A percentile compares a stretch with the other conserved stretches of the same genome.
Conservation (phyloP, 129 eudicot species). For the Scalesia atractyloides region DNA sequence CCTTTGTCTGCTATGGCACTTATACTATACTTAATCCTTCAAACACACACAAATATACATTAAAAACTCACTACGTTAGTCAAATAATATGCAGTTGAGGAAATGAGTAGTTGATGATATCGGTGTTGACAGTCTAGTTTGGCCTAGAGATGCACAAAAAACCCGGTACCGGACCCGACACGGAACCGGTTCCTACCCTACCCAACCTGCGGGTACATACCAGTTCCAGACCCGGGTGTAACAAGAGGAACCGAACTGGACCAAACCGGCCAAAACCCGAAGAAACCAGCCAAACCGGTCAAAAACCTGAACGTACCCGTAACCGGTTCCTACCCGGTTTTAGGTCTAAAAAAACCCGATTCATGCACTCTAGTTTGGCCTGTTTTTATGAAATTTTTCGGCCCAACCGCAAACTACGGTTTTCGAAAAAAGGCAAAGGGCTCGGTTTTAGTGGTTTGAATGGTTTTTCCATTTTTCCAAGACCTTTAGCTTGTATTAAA, state of each 20-base stretch:
- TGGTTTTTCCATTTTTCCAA: not conserved
- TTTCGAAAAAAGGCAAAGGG: not conserved
- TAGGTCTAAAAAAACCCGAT: too few relatives aligned
- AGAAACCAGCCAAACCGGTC: too few relatives aligned
- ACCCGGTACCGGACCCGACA: too few relatives aligned
- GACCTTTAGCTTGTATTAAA: not conserved
- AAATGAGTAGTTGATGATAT: not conserved
- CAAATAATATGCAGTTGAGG: not conserved
- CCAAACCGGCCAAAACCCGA: too few relatives aligned
- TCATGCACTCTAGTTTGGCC: not conserved
- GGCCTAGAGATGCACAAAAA: too few relatives aligned
- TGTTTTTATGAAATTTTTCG: not conserved
- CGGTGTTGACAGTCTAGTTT: not conserved
- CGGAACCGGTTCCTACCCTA: too few relatives aligned
- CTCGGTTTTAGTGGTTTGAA: not conserved
- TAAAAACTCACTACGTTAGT: not conserved
- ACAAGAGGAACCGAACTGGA: too few relatives aligned
- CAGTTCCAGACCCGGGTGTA: not conserved
- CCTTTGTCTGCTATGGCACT: slow-evolving; percentile 98
- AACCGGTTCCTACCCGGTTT: too few relatives aligned
- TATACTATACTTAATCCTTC: slow-evolving; percentile 89
- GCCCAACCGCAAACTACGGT: not conserved
- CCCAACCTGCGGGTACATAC: too few relatives aligned
- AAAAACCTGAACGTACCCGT: too few relatives aligned
- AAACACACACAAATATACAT: slow-evolving; percentile 3